These are phyloP conservation scores for Adansonia digitata DNA, from an alignment of 345 rosid species.

Conservation along the genomic window DNA sequence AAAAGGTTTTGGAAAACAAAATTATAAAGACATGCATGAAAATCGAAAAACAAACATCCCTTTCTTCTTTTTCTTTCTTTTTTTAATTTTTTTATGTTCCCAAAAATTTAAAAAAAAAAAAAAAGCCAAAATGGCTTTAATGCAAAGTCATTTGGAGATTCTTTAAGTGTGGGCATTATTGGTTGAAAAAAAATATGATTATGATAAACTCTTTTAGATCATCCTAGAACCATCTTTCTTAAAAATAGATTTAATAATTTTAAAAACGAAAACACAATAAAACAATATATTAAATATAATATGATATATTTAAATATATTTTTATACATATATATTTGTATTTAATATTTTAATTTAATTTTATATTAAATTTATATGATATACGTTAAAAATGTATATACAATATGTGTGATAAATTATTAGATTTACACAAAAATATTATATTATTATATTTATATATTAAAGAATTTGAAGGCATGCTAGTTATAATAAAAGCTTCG, in stretches of 20 bases:
- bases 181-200: neutral
- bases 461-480: neutral
- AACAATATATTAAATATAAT: no score
- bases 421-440: no score
- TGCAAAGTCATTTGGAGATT: neutral
- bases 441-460: no score
- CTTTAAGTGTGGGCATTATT: neutral
- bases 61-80: neutral
- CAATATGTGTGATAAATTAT: no score
- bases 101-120: neutral
- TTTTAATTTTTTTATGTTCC: no score
- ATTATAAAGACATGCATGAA: neutral
- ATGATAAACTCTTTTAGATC: neutral
- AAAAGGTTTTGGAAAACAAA: neutral
- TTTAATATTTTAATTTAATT: no score
- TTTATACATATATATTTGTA: no score
- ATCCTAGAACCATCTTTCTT: neutral
- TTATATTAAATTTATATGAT: no score
- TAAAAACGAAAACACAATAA: no score
- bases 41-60: neutral
- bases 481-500: conserved; percentile 22
- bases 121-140: neutral
- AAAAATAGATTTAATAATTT: neutral
- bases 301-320: no score
- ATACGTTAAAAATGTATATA: no score